phyloP scores from a whole-genome alignment of 2,329 filamentous ascomycete species.

The Neonectria hederae region DNA sequence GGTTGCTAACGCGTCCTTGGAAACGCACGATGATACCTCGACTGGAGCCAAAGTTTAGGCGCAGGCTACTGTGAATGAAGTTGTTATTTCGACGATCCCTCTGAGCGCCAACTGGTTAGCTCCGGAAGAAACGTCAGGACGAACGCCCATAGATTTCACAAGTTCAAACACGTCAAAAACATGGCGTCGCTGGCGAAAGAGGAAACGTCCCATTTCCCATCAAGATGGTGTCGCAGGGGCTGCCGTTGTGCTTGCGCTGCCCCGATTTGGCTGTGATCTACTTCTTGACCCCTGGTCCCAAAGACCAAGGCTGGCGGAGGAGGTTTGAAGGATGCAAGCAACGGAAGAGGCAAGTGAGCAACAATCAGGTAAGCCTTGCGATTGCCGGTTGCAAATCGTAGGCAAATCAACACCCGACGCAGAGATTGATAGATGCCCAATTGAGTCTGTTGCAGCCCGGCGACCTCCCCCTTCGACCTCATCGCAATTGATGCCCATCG shows the following conservation, averaged over 20 bases:
- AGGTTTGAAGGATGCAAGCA: not conserved
- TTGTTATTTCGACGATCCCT: slow-evolving; percentile 13
- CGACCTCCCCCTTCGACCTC: not conserved
- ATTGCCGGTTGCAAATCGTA: not conserved
- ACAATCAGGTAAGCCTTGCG: not conserved
- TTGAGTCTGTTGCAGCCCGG: slow-evolving; percentile 9
- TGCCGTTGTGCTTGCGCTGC: slow-evolving; percentile 30
- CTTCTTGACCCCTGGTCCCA: slow-evolving; percentile 8
- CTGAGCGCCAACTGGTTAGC: slow-evolving; percentile 13
- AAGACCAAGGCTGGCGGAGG: slow-evolving; percentile 6
- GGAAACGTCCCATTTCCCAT: slow-evolving; percentile 31
- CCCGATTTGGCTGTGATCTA: slow-evolving; percentile 36
- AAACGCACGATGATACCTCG: slow-evolving; percentile 20
- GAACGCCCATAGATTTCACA: slow-evolving; percentile 10
- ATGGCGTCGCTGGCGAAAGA: slow-evolving; percentile 23
- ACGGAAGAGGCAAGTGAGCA: not conserved
- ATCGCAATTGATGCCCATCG: not conserved
- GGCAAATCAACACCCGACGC: slow-evolving; percentile 4
- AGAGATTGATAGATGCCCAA: slow-evolving; percentile 6
- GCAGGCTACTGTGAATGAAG: not conserved
- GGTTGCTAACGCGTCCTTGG: slow-evolving; percentile 5
- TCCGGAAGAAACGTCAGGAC: slow-evolving; percentile 1
- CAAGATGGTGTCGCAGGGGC: slow-evolving; percentile 32
- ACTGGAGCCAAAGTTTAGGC: not conserved
- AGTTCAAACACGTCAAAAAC: slow-evolving; percentile 26